These are phyloP conservation scores for Alternaria alternata DNA, from an alignment of 2,329 filamentous ascomycete genomes.

Conservation along the genomic window DNA sequence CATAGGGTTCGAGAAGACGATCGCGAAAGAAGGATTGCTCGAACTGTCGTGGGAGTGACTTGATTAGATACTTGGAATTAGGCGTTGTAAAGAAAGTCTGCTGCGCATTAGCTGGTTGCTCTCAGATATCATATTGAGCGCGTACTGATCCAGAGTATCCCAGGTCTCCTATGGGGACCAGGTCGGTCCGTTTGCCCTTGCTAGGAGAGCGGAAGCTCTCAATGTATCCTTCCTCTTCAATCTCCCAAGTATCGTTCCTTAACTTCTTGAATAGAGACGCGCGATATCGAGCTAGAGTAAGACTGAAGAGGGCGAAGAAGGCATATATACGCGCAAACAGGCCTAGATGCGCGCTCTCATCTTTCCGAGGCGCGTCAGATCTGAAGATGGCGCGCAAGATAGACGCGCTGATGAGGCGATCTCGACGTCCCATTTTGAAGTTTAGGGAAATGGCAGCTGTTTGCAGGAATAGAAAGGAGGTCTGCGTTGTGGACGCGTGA, in stretches of 20 bases:
- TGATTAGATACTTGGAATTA: slow-evolving; percentile 73
- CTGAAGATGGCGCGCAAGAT: slow-evolving; percentile 49
- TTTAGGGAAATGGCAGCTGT: neutral
- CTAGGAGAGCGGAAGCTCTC: slow-evolving; percentile 60
- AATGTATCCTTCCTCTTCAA: slow-evolving; percentile 63
- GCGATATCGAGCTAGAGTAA: slow-evolving; percentile 58
- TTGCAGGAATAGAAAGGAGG: slow-evolving; percentile 6
- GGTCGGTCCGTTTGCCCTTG: slow-evolving; percentile 49
- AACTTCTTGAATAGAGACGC: slow-evolving; percentile 61
- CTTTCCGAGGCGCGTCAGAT: slow-evolving; percentile 23
- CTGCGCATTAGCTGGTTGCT: slow-evolving; percentile 14
- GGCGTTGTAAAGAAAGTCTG: slow-evolving; percentile 74
- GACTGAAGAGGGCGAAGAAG: slow-evolving; percentile 64
- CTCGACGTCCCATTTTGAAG: slow-evolving; percentile 45
- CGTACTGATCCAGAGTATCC: slow-evolving; percentile 74
- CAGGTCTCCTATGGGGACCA: slow-evolving; percentile 71
- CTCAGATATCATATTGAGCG: slow-evolving; percentile 1
- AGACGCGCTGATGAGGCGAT: slow-evolving; percentile 48
- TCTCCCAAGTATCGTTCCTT: slow-evolving; percentile 61
- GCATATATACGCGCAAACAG: slow-evolving; percentile 57
- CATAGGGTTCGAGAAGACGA: slow-evolving; percentile 71
- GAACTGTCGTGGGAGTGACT: slow-evolving; percentile 73
- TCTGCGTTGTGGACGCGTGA: slow-evolving; percentile 5
- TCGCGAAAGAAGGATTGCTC: slow-evolving; percentile 75
- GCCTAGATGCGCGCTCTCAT: slow-evolving; percentile 31